These are phyloP conservation scores for Mrakia gelida DNA, from an alignment of 768 basidiomycete species.

Conservation along the genomic window DNA sequence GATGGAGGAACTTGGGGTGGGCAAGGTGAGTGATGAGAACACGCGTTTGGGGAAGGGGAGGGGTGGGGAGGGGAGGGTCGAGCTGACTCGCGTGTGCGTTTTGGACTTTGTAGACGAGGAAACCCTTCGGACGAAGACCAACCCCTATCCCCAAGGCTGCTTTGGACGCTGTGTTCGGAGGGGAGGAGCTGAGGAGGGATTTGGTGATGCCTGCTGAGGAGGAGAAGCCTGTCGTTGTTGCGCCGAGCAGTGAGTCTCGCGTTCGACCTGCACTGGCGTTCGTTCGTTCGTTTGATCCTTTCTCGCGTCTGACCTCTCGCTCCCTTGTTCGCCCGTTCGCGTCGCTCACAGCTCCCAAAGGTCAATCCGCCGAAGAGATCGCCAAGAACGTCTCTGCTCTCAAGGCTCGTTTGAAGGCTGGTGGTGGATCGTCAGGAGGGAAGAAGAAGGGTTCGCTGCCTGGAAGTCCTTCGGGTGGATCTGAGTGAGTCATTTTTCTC, in stretches of 20 bases:
- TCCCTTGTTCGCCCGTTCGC: no score
- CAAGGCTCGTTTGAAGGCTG: conserved; percentile 74
- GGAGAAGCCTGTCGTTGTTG: neutral
- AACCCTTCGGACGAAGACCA: neutral
- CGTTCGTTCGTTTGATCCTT: no score
- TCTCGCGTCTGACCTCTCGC: no score
- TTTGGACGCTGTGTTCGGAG: neutral
- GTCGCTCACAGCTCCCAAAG: conserved; percentile 49
- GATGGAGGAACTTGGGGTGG: conserved; percentile 61
- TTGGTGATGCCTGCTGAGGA: neutral
- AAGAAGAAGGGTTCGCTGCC: conserved; percentile 41
- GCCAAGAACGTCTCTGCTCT: conserved; percentile 86
- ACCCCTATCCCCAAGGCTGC: neutral
- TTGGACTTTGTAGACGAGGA: neutral
- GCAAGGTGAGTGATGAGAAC: conserved; percentile 56
- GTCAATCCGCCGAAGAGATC: conserved; percentile 81
- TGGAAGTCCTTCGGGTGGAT: conserved; percentile 31
- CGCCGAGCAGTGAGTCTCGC: neutral
- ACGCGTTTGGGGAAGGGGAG: conserved; percentile 7
- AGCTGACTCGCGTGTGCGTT: neutral
- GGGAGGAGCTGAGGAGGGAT: neutral
- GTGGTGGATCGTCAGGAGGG: conserved; percentile 36
- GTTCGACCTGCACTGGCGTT: no score
- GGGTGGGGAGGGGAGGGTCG: neutral
- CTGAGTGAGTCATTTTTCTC: neutral